phyloP scores from a whole-genome alignment of 139 green algal species.

The Coccomyxa sp. region DNA sequence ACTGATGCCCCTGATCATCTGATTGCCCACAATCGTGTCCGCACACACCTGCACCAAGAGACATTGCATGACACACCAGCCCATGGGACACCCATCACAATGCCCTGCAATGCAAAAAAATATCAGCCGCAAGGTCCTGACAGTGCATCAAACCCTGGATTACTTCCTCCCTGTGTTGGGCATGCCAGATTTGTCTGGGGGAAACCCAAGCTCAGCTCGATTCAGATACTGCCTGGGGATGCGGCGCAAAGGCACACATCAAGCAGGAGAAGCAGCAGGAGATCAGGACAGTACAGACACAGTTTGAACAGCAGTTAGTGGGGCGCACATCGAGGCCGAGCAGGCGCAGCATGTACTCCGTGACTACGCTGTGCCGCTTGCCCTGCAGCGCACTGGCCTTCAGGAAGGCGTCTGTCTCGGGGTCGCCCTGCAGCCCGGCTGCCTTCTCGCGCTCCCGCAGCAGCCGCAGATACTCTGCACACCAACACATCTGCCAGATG shows the following conservation, averaged over 20 bases:
- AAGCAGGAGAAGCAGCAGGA: background rate
- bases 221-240: too few relatives aligned
- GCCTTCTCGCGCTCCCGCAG: conserved; percentile 21
- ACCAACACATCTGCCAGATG: background rate
- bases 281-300: background rate
- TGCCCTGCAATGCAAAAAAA: background rate
- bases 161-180: background rate
- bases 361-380: conserved; percentile 27
- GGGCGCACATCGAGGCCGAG: conserved; percentile 30
- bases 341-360: conserved; percentile 49
- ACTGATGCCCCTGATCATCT: conserved; percentile 54
- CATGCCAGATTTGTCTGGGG: too few relatives aligned
- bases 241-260: too few relatives aligned
- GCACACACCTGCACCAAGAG: conserved; percentile 19
- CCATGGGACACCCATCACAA: too few relatives aligned
- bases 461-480: conserved; percentile 21
- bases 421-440: conserved; percentile 15
- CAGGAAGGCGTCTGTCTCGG: conserved; percentile 23
- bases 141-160: conserved; percentile 9
- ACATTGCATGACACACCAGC: too few relatives aligned
- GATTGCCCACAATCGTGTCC: conserved; percentile 53
- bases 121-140: conserved; percentile 33
- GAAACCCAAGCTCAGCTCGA: too few relatives aligned
- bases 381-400: conserved; percentile 7
- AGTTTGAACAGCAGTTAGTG: background rate